Conservation (phyloP, 1,284 basidiomycete genomes). For the Malassezia sp. region DNA sequence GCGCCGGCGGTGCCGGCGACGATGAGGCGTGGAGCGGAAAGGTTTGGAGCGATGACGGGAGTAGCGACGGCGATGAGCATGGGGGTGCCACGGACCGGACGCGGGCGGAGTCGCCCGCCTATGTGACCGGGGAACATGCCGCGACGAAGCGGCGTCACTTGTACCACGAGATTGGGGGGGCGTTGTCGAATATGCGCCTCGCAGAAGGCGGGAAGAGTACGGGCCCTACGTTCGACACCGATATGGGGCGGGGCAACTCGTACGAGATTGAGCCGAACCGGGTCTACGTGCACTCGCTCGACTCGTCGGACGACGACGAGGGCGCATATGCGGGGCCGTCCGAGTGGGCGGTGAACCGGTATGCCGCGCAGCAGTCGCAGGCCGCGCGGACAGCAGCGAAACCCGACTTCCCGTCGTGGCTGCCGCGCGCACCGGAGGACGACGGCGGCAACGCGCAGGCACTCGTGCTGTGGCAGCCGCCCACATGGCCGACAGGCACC, state of each 20-base stretch:
- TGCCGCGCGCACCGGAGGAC: too few species aligned
- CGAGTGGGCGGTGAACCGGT: constrained; percentile 9
- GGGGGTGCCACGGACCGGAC: too few species aligned
- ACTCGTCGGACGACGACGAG: constrained; percentile 9
- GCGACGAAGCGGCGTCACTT: constrained; percentile 13
- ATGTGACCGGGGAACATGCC: not conserved
- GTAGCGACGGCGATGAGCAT: not conserved
- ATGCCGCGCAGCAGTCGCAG: not conserved
- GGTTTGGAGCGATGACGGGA: too few species aligned
- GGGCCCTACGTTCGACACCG: constrained; percentile 1
- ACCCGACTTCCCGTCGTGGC: too few species aligned
- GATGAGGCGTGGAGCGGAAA: too few species aligned
- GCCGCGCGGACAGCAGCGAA: not conserved
- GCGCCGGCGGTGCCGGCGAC: too few species aligned
- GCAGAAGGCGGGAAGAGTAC: not conserved
- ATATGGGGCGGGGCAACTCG: constrained; percentile 8
- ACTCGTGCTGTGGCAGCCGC: constrained; percentile 7
- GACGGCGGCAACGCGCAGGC: not conserved
- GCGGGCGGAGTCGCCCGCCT: too few species aligned
- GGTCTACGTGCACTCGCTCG: constrained; percentile 13
- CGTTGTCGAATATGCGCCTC: constrained; percentile 6
- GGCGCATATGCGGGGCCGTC: too few species aligned
- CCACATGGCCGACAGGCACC: constrained; percentile 1
- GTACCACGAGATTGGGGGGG: constrained; percentile 2
- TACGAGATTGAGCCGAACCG: constrained; percentile 16